These are phyloP conservation scores for Penicillium manginii DNA, from an alignment of 495 filamentous ascomycete species.

Conservation along the genomic window DNA sequence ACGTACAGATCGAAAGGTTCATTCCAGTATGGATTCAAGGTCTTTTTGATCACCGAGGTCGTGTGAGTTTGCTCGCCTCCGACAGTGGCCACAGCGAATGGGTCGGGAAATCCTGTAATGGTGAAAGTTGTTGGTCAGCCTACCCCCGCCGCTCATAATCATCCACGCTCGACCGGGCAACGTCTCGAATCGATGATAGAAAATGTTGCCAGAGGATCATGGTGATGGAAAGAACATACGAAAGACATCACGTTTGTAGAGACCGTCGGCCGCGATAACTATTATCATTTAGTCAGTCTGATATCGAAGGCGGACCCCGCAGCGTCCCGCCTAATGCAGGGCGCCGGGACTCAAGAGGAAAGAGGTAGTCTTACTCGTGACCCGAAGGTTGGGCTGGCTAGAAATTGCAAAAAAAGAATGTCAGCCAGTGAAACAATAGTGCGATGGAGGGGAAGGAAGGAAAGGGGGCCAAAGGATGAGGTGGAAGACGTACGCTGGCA, in stretches of 20 bases:
- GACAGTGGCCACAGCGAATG: constrained; percentile 95
- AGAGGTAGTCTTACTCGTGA: constrained; percentile 59
- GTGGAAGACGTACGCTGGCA: constrained; percentile 58
- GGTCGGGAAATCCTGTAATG: constrained; percentile 85
- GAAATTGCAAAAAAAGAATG: constrained; percentile 18
- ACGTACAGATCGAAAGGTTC: constrained; percentile 95
- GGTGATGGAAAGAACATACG: constrained; percentile 51
- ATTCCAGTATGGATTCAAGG: constrained; percentile 98
- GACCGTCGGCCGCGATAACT: constrained; percentile 98
- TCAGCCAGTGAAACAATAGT: constrained; percentile 26
- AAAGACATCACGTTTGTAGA: constrained; percentile 99
- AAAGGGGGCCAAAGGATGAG: constrained; percentile 23
- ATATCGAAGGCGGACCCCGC: constrained; percentile 26
- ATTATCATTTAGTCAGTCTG: constrained; percentile 25
- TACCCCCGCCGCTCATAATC: constrained; percentile 8
- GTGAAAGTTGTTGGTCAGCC: constrained; percentile 27
- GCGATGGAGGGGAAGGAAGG: constrained; percentile 3
- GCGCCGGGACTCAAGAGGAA: constrained; percentile 7
- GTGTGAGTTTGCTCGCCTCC: constrained; percentile 96
- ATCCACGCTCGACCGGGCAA: neutral
- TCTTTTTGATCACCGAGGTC: constrained; percentile 93
- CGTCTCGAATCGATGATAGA: neutral
- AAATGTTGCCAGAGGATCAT: neutral
- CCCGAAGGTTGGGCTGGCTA: constrained; percentile 63
- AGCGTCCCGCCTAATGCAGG: constrained; percentile 16